A percentile compares a stretch with the other conserved stretches of the same genome.
Conservation (phyloP, 352 stramenopile genomes). For the Phytopythium cucurbitacearum region DNA sequence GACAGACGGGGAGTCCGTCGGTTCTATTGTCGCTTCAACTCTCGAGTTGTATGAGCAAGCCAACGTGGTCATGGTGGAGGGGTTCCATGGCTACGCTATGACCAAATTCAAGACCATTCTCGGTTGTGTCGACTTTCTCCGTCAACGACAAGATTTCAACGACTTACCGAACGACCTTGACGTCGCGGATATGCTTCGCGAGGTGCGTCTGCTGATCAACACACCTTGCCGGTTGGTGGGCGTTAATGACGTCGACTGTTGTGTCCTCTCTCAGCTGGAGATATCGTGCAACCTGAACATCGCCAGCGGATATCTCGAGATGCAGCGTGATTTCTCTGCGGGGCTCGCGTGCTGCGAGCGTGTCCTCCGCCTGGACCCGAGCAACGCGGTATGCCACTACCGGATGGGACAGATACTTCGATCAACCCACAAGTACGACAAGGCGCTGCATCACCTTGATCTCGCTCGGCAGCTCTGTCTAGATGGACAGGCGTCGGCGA, state of each 20-base stretch:
- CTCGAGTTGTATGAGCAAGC: constrained; percentile 39
- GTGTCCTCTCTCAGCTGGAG: constrained; percentile 16
- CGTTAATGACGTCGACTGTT: background rate
- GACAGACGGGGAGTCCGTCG: constrained; percentile 9
- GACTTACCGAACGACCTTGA: background rate
- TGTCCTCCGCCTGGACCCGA: constrained; percentile 31
- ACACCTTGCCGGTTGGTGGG: background rate
- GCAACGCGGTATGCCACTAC: constrained; percentile 29
- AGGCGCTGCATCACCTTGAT: constrained; percentile 31
- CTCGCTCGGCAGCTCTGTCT: constrained; percentile 9
- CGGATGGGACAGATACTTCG: constrained; percentile 49
- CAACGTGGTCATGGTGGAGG: constrained; percentile 58
- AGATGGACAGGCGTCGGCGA: constrained; percentile 9
- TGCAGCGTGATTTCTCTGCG: constrained; percentile 42
- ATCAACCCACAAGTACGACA: constrained; percentile 43
- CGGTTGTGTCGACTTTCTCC: constrained; percentile 18
- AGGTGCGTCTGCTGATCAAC: constrained; percentile 10
- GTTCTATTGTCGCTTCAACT: constrained; percentile 22
- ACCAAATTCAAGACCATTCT: constrained; percentile 48
- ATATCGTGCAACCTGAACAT: constrained; percentile 67
- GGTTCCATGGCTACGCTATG: constrained; percentile 59
- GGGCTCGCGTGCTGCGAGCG: constrained; percentile 39
- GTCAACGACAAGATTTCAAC: background rate
- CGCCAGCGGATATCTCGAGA: constrained; percentile 51
- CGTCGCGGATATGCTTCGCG: constrained; percentile 6